Percentiles rank a stretch among this genome's conserved stretches.
Evolutionary conservation across 345 rosid species (phyloP).

Genomic region (Stellera chamaejasme): DNA sequence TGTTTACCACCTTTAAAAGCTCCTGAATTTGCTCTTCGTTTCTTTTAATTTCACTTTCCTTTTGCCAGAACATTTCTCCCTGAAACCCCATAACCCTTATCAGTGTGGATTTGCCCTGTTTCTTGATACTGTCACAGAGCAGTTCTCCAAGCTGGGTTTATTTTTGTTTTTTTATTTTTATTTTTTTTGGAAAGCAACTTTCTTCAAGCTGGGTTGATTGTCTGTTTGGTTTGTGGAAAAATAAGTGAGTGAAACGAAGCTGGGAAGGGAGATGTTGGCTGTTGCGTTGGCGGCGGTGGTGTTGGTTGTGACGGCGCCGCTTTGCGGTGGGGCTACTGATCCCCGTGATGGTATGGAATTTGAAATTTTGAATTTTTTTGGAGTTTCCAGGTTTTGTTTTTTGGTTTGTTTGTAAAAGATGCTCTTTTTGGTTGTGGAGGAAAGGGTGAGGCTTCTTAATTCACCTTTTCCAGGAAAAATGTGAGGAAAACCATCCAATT

Average conservation of each 20-base stretch:
- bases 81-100: background rate
- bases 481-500: background rate
- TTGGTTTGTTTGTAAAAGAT: background rate
- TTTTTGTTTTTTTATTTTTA: no score
- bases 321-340: slow-evolving; percentile 42
- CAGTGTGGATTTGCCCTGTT: background rate
- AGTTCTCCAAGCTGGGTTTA: background rate
- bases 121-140: background rate
- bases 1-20: background rate
- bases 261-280: background rate
- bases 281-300: slow-evolving; percentile 27
- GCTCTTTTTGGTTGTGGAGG: slow-evolving; percentile 12
- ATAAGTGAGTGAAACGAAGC: background rate
- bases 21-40: background rate
- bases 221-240: slow-evolving; percentile 5
- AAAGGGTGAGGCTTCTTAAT: slow-evolving; percentile 9
- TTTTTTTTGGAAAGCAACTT: no score
- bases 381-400: background rate
- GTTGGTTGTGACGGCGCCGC: slow-evolving; percentile 28
- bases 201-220: background rate
- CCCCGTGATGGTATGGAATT: slow-evolving; percentile 51
- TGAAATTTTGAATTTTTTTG: background rate
- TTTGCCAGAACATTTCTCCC: background rate
- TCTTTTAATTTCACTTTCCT: slow-evolving; percentile 8
- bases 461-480: slow-evolving; percentile 3